These are phyloP conservation scores for Naganishia antarctica DNA, from an alignment of 768 basidiomycete genomes.

Conservation along the genomic window DNA sequence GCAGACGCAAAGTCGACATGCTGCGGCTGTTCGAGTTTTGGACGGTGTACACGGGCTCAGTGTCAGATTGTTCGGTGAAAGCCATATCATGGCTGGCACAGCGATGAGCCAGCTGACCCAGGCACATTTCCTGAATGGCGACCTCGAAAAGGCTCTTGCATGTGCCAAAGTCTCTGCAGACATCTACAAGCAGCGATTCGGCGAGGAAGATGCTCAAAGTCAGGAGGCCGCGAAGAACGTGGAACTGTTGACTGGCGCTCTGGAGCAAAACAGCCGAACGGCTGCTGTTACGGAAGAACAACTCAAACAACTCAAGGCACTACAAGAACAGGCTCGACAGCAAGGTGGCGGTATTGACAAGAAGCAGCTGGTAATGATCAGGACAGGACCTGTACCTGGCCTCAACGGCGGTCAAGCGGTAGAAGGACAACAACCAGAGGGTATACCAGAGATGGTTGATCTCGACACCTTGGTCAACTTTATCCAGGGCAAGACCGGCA, in stretches of 20 bases:
- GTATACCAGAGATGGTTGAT: conserved; percentile 38
- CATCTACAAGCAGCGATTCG: conserved; percentile 48
- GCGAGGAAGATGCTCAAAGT: conserved; percentile 46
- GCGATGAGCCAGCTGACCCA: conserved; percentile 49
- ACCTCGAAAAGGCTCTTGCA: conserved; percentile 45
- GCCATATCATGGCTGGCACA: conserved; percentile 48
- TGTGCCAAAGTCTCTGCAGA: conserved; percentile 39
- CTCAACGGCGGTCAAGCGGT: conserved; percentile 19
- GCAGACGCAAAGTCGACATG: conserved; percentile 39
- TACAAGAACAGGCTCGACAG: conserved; percentile 39
- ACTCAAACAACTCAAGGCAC: conserved; percentile 38
- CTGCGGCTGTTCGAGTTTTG: conserved; percentile 46
- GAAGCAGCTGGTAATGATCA: conserved; percentile 27
- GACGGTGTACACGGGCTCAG: conserved; percentile 40
- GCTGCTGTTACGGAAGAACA: conserved; percentile 34
- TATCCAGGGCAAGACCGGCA: conserved; percentile 44
- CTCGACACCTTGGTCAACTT: conserved; percentile 52
- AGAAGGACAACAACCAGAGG: conserved; percentile 28
- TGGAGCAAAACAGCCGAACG: conserved; percentile 42
- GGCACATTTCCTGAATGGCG: conserved; percentile 47
- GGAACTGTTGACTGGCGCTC: conserved; percentile 46
- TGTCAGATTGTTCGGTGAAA: conserved; percentile 45
- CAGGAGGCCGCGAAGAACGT: conserved; percentile 48
- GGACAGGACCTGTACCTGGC: conserved; percentile 22
- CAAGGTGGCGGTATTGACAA: conserved; percentile 29